Base-by-base conservation (phyloP, 176 grass and related monocot species). In the Musa beccarii region DNA sequence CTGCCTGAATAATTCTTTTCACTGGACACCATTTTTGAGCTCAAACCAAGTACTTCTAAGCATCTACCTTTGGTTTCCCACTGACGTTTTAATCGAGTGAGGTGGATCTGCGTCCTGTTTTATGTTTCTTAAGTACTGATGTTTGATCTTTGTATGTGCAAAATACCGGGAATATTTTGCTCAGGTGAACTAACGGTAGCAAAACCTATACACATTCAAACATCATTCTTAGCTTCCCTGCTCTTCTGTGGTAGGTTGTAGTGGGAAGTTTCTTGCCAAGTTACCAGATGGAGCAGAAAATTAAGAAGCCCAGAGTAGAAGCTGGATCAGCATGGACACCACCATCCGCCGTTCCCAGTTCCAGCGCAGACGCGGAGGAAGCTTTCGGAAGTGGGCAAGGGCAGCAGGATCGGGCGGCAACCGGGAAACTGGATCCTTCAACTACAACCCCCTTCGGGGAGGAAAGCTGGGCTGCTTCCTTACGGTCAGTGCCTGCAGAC, bases 211-310 rank as follows among this genome's bases (percentile, higher is more conserved):
- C 34, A 43, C 6, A 43, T 43, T 43, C 34, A 43, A 43, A 43
- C 34, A 43, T 43, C 34, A 43, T 43, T 43, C 34, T 43, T 43
- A 43, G 34, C 34, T 43, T 43, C 34, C 29, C 34, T 43, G 34
- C 34, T 43, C 0, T 43, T 29, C 12, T 51, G 8, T 10, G 26
- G 29, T 51, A 73, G 71, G 71, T 73, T 24, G 20, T 73, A 10
- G 71, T 73, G 13, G 71, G 71, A 24, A 73, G 71, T 54, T 73
- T 73, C 51, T 56, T 73, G 19, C 71, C 71, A 54, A 73, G 71
- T 24, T 73, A 73, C 51, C 71, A 73, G 51, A 14, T 73, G 71
- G 71, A 73, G 71, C 71, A 73, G 51, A 73, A 73, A 21, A 54
- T 51, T 16, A 73, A 73, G 52, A 73, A 73, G 71, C 71, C 71